A percentile compares a stretch with the other conserved stretches of the same genome.
phyloP scores from a whole-genome alignment of 2,329 filamentous ascomycete species.

The Apiospora saccharicola region DNA sequence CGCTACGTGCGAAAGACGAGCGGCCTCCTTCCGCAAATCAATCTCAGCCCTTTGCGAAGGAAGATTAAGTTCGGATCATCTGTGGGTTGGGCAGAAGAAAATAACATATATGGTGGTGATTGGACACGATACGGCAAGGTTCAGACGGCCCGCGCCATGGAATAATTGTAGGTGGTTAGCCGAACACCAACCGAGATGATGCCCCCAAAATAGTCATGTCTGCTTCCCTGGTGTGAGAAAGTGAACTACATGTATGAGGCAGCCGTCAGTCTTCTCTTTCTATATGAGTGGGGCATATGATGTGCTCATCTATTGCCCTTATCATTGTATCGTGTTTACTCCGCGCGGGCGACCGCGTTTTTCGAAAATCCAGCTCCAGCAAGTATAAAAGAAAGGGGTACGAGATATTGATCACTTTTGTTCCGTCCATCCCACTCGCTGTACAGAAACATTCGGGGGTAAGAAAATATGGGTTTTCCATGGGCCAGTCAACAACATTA shows the following conservation, averaged over 20 bases:
- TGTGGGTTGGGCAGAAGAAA: background rate
- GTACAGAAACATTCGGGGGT: background rate
- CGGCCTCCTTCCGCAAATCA: background rate
- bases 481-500: background rate
- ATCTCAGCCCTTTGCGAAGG: background rate
- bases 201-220: background rate
- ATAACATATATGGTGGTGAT: background rate
- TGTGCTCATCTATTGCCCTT: background rate
- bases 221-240: background rate
- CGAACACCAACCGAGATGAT: background rate
- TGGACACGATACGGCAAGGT: constrained; percentile 17
- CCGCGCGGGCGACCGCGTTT: no score
- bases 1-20: background rate
- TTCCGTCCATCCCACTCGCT: background rate
- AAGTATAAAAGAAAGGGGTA: background rate
- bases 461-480: background rate
- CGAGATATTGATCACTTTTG: background rate
- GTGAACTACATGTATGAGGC: no score
- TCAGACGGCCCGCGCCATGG: background rate
- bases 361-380: no score
- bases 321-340: background rate
- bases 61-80: background rate
- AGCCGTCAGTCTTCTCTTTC: background rate
- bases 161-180: background rate
- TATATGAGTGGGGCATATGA: no score